Conservation (phyloP, 2,329 filamentous ascomycete species). For the Lachnellula occidentalis region DNA sequence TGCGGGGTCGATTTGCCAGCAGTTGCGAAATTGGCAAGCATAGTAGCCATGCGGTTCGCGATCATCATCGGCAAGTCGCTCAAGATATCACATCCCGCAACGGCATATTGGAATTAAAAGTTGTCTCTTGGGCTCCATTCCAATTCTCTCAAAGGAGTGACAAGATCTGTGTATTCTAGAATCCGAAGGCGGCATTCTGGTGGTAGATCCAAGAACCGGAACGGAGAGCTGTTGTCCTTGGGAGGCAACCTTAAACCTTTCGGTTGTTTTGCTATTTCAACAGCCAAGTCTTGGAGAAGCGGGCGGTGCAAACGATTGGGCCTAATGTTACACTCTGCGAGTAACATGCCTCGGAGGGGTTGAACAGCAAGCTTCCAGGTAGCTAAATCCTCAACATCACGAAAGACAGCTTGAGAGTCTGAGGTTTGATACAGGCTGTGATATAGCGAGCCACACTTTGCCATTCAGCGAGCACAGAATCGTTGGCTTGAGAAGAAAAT, state of each 20-base stretch:
- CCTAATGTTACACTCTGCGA: neutral
- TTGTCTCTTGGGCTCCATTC: neutral
- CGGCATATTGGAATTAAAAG: neutral
- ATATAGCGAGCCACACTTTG: neutral
- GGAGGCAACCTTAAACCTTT: neutral
- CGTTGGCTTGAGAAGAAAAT: neutral
- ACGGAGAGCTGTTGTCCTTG: neutral
- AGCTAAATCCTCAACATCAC: neutral
- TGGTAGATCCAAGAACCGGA: neutral
- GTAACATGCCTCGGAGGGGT: neutral
- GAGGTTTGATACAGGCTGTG: neutral
- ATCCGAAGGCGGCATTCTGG: neutral
- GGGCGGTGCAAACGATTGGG: neutral
- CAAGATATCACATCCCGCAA: too few species aligned
- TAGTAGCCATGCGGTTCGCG: neutral
- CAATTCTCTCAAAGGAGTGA: neutral
- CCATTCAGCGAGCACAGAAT: neutral
- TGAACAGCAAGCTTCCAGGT: neutral
- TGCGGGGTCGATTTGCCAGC: neutral
- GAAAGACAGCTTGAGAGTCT: neutral
- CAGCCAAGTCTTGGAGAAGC: neutral
- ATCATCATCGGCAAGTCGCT: neutral
- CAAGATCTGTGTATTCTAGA: neutral
- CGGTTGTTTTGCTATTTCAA: neutral
- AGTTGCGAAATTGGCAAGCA: neutral